Evolutionary conservation across 768 basidiomycete species (phyloP).

Genomic region (Leccinum uliginosum): DNA sequence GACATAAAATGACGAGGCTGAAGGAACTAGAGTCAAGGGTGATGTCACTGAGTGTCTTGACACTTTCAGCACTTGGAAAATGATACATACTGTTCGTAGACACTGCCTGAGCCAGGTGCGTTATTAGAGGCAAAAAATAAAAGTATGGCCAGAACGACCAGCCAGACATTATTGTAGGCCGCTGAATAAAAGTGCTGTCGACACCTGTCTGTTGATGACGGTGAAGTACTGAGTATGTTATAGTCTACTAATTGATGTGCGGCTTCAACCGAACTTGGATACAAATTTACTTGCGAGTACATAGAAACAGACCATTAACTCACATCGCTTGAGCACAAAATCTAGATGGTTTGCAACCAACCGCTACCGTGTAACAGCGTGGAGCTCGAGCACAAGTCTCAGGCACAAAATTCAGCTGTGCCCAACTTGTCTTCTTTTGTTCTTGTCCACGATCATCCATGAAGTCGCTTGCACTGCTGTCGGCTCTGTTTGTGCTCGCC

Average conservation of each 20-base stretch:
- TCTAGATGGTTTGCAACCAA: background rate
- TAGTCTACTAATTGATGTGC: background rate
- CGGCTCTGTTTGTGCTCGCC: constrained; percentile 24
- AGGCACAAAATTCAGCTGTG: background rate
- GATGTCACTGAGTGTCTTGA: background rate
- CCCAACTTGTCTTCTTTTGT: background rate
- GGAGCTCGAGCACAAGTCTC: background rate
- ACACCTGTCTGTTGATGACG: background rate
- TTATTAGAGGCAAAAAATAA: constrained; percentile 14
- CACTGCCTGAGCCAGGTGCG: constrained; percentile 20
- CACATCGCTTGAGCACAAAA: too few relatives aligned
- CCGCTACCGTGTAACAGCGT: background rate
- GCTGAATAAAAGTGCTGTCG: background rate
- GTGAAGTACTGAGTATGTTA: background rate
- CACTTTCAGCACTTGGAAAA: background rate
- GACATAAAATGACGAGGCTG: constrained; percentile 84
- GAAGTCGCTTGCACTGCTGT: constrained; percentile 42
- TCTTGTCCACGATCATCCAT: constrained; percentile 30
- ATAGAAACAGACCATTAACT: too few relatives aligned
- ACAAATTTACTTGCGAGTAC: background rate
- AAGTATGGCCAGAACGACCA: constrained; percentile 12
- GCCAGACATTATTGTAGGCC: constrained; percentile 4
- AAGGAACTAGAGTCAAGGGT: constrained; percentile 49
- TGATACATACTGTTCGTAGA: constrained; percentile 40
- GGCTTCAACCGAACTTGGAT: background rate